Evolutionary conservation across 257 asterid species (phyloP), one percentile per base, ranked within the genome.

Genomic region (Solanum clarkiae): DNA sequence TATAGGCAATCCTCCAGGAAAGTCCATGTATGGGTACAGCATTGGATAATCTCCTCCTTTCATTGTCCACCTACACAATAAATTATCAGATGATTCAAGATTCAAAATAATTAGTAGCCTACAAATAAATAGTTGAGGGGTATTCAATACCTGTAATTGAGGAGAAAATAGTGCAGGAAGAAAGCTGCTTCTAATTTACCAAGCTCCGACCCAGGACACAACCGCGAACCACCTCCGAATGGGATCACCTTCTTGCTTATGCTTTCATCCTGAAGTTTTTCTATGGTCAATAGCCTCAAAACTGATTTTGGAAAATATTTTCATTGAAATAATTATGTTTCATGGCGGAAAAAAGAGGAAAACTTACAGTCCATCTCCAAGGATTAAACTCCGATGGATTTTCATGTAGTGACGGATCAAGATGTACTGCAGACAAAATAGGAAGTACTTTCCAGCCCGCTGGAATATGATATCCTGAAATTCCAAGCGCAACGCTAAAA

Each of bases 371-470:
- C 98, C 98, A 95, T 91, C 98, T 90, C 93, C 91, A 89, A 40
- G 98, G 98, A 62, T 94, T 90, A 77, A 93, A 95, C 22, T 90
- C 87, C 5, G 81, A 29, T 10, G 98, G 94, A 26, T 88, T 79
- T 77, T 90, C 65, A 72, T 95, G 98, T 85, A 95, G 92, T 12
- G 72, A 42, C 0, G 96, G 97, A 84, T 95, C 96, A 1, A 95
- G 94, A 85, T 95, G 94, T 18, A 93, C 14, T 3, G 91, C 96
- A n/a, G 90, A 84, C 11, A 95, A 17, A 10, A 95, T 62, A 0
- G 98, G 98, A 59, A 95, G 95, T 55, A 94, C 94, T 90, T 95
- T 96, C 97, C 98, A 94, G 4, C 96, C 98, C 2, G 77, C 81
- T 2, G 98, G 98, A 87, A 95, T 95, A 49, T 87, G 2, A 86